phyloP scores from a whole-genome alignment of 257 asterid genomes.

The Echites panduratus region DNA sequence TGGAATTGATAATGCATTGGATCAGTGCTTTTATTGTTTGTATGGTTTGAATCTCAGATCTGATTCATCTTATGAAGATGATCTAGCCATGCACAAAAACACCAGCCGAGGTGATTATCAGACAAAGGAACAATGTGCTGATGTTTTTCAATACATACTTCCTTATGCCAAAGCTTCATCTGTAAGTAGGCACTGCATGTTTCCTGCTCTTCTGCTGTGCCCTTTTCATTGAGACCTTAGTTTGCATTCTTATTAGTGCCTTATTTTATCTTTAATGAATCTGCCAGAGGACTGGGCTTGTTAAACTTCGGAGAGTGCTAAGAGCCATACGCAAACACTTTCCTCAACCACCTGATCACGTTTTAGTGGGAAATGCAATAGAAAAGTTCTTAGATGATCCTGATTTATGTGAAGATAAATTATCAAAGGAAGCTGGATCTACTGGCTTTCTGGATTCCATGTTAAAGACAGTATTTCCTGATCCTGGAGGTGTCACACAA shows the following conservation, averaged over 20 bases:
- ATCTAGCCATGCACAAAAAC: conserved; percentile 75
- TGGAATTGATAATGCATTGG: conserved; percentile 76
- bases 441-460: conserved; percentile 65
- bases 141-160: conserved; percentile 85
- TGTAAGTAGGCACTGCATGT: conserved; percentile 42
- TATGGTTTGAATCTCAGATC: conserved; percentile 89
- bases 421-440: conserved; percentile 81
- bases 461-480: conserved; percentile 51
- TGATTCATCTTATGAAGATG: conserved; percentile 89
- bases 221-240: not conserved
- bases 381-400: conserved; percentile 89
- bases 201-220: conserved; percentile 15
- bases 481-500: conserved; percentile 45
- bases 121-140: conserved; percentile 98
- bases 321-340: conserved; percentile 94
- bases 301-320: conserved; percentile 81
- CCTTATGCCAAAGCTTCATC: conserved; percentile 95
- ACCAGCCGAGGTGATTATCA: conserved; percentile 96
- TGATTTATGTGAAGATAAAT: conserved; percentile 78
- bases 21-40: conserved; percentile 93
- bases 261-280: conserved; percentile 4
- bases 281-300: conserved; percentile 69
- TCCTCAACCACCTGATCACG: conserved; percentile 81
- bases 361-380: conserved; percentile 76
- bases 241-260: not conserved